Percentiles rank a stretch among this genome's conserved stretches.
phyloP scores from a whole-genome alignment of 805 yeast species.

The Candida easanensis region DNA sequence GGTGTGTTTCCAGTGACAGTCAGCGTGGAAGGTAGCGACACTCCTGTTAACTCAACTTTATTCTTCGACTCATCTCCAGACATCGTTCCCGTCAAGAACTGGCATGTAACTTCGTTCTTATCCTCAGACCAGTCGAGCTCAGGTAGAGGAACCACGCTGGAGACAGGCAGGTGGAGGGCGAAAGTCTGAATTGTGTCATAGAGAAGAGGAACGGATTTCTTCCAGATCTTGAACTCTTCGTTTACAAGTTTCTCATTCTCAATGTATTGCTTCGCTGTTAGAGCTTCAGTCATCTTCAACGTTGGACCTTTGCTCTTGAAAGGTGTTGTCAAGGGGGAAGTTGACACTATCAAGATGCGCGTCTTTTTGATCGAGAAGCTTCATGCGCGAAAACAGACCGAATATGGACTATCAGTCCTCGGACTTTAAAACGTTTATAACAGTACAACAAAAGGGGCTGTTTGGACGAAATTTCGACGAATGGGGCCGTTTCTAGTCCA shows the following conservation, averaged over 20 bases:
- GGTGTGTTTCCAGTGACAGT: constrained; percentile 28
- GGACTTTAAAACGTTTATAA: no score
- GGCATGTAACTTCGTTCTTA: constrained; percentile 33
- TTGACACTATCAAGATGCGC: not conserved
- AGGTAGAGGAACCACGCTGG: constrained; percentile 58
- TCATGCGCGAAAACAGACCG: no score
- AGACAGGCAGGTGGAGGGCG: constrained; percentile 55
- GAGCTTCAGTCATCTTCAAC: constrained; percentile 9
- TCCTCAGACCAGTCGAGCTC: constrained; percentile 22
- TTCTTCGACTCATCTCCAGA: constrained; percentile 35
- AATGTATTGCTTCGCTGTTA: constrained; percentile 39
- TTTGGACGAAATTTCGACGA: not conserved
- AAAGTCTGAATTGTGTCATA: constrained; percentile 66
- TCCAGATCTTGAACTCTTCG: constrained; percentile 81
- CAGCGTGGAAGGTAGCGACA: constrained; percentile 42
- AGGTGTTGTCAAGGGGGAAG: not conserved
- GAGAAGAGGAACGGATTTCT: constrained; percentile 74
- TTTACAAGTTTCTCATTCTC: constrained; percentile 60
- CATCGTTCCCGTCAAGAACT: constrained; percentile 49
- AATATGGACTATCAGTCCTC: no score
- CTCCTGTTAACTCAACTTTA: constrained; percentile 40
- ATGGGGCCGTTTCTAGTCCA: not conserved
- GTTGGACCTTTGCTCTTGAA: not conserved
- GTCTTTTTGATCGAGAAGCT: no score
- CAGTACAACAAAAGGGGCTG: no score